A percentile compares a stretch with the other conserved stretches of the same genome.
These are phyloP conservation scores for Penicillium paradoxum DNA, from an alignment of 495 filamentous ascomycete genomes.

Conservation along the genomic window DNA sequence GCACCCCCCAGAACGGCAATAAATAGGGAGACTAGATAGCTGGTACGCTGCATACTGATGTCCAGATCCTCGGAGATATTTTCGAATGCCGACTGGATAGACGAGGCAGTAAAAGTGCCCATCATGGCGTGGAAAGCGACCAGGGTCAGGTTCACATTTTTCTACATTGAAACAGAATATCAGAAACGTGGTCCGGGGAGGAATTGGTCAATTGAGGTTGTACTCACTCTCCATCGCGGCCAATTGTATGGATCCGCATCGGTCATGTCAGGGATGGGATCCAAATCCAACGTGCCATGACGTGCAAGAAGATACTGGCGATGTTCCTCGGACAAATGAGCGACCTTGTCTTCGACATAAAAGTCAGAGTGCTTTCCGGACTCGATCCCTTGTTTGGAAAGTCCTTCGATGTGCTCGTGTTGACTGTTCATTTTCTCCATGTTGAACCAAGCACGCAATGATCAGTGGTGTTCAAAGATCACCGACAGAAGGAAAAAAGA, in stretches of 20 bases:
- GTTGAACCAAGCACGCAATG: background rate
- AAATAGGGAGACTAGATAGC: conserved; percentile 49
- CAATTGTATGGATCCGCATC: conserved; percentile 52
- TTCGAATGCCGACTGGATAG: conserved; percentile 50
- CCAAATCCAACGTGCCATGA: conserved; percentile 48
- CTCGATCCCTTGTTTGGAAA: conserved; percentile 2
- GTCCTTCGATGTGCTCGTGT: conserved; percentile 17
- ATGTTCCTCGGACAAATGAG: conserved; percentile 19
- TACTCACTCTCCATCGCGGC: conserved; percentile 37
- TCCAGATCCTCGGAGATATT: conserved; percentile 43
- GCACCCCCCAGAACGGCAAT: conserved; percentile 49
- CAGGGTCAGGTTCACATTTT: conserved; percentile 48
- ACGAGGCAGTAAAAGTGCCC: conserved; percentile 49
- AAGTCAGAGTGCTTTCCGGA: conserved; percentile 14
- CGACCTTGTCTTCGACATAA: conserved; percentile 19
- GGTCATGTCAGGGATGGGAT: conserved; percentile 44
- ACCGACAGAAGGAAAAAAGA: no score
- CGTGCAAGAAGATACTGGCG: conserved; percentile 41
- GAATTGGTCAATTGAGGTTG: no score
- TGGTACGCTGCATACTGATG: conserved; percentile 42
- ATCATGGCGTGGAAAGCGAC: conserved; percentile 55
- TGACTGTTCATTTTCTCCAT: conserved; percentile 18
- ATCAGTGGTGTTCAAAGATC: no score
- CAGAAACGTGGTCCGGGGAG: no score
- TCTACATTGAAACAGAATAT: no score